Percentiles rank a stretch among this genome's conserved stretches.
These are phyloP conservation scores for Cryptosporidium parvum DNA, from an alignment of 169 alveolate species.

Conservation along the genomic window DNA sequence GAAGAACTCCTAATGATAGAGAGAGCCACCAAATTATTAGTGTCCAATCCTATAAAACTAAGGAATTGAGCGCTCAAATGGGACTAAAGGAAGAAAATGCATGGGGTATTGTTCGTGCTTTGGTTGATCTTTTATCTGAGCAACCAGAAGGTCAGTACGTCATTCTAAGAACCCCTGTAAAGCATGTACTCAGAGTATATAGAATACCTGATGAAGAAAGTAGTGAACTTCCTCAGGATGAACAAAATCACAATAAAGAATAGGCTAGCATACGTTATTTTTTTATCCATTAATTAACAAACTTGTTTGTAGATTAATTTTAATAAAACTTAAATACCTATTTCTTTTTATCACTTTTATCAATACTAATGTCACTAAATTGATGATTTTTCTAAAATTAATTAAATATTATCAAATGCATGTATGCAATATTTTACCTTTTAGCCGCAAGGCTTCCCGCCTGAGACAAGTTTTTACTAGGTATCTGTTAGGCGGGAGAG, in stretches of 20 bases:
- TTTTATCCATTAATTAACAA: neutral
- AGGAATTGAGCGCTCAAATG: constrained; percentile 90
- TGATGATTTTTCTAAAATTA: too few species aligned
- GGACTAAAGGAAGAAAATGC: constrained; percentile 90
- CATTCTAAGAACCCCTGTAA: constrained; percentile 89
- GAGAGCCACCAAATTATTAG: constrained; percentile 77
- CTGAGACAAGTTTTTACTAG: constrained; percentile 2
- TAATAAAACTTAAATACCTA: neutral
- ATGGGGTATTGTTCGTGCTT: constrained; percentile 90
- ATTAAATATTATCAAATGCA: neutral
- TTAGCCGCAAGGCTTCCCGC: neutral
- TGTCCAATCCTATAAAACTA: constrained; percentile 88
- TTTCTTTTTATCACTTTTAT: neutral
- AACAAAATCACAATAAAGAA: constrained; percentile 21
- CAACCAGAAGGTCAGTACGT: constrained; percentile 91
- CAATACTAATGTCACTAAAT: too few species aligned
- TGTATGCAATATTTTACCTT: neutral
- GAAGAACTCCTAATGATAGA: constrained; percentile 87
- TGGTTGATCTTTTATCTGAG: constrained; percentile 83
- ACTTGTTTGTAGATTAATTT: neutral
- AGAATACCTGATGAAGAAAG: constrained; percentile 87
- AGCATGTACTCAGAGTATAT: constrained; percentile 88
- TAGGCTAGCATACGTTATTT: neutral
- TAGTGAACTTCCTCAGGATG: constrained; percentile 53
- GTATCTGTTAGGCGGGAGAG: neutral